Conservation (phyloP, 257 asterid genomes). For the Schizonepeta tenuifolia region DNA sequence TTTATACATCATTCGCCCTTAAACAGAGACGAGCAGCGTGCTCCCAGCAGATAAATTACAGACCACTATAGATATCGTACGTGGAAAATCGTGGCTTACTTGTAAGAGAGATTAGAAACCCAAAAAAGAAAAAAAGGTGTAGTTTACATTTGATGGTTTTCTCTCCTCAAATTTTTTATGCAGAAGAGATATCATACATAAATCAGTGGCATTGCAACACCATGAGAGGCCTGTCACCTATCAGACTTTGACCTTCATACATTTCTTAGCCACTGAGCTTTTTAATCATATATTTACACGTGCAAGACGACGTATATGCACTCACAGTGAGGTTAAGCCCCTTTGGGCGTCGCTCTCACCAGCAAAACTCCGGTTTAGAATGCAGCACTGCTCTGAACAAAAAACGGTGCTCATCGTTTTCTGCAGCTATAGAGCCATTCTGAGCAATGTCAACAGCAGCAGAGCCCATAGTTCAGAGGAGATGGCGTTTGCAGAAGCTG, state of each 20-base stretch:
- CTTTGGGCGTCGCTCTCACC: conserved; percentile 60
- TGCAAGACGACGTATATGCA: conserved; percentile 55
- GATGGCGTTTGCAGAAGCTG: conserved; percentile 63
- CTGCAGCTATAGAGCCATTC: conserved; percentile 47
- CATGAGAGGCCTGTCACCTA: conserved; percentile 79
- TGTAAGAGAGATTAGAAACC: conserved; percentile 39
- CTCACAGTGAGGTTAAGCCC: conserved; percentile 48
- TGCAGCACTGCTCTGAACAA: conserved; percentile 8
- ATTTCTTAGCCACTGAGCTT: conserved; percentile 41
- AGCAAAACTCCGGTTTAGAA: conserved; percentile 39
- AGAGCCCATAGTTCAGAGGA: conserved; percentile 49
- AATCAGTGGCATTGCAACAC: conserved; percentile 48
- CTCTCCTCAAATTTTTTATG: conserved; percentile 52
- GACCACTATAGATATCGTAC: not conserved
- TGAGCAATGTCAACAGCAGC: conserved; percentile 39
- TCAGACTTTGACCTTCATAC: conserved; percentile 92
- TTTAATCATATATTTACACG: conserved; percentile 70
- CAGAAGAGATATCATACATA: conserved; percentile 56
- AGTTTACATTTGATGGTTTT: conserved; percentile 59
- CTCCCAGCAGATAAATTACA: conserved; percentile 11
- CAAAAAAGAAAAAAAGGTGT: conserved; percentile 33
- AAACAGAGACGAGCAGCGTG: not conserved
- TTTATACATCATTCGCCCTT: conserved; percentile 6
- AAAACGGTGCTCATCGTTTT: conserved; percentile 29
- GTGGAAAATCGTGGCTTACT: conserved; percentile 33